These are phyloP conservation scores for Parachaetomium inaequale DNA, from an alignment of 495 filamentous ascomycete genomes.

Conservation along the genomic window DNA sequence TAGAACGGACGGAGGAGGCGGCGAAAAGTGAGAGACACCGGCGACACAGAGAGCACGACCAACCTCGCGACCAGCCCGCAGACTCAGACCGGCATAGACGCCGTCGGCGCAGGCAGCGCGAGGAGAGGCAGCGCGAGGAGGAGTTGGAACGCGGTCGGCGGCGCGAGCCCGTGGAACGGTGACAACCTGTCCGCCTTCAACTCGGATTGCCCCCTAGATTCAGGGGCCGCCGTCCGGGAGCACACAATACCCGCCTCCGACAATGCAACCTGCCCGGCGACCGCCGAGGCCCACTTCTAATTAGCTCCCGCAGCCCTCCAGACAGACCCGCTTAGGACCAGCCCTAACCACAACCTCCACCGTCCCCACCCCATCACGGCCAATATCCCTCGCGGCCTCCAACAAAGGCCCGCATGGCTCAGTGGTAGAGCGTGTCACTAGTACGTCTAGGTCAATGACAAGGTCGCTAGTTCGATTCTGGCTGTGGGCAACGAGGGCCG, in stretches of 20 bases:
- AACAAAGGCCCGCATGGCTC: slow-evolving; percentile 22
- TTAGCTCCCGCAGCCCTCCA: neutral
- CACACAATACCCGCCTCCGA: neutral
- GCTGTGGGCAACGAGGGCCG: slow-evolving; percentile 19
- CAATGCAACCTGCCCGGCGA: neutral
- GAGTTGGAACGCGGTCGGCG: neutral
- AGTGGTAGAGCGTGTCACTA: slow-evolving; percentile 21
- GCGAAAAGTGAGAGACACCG: neutral
- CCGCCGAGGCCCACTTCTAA: neutral
- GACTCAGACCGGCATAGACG: slow-evolving; percentile 3
- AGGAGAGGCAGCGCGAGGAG: neutral
- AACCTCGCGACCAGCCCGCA: neutral
- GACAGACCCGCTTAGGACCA: slow-evolving; percentile 6
- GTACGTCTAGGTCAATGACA: slow-evolving; percentile 5
- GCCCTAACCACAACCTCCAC: slow-evolving; percentile 4
- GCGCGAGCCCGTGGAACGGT: neutral
- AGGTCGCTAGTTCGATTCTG: slow-evolving; percentile 17
- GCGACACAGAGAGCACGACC: neutral
- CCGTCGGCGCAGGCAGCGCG: neutral
- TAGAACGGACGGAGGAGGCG: neutral
- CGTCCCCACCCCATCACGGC: neutral
- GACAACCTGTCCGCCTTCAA: neutral
- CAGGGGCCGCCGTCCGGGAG: no score
- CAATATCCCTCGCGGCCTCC: neutral
- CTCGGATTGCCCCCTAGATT: no score